Base-by-base conservation (phyloP, 2,329 filamentous ascomycete species). In the Xylariaceae sp. region DNA sequence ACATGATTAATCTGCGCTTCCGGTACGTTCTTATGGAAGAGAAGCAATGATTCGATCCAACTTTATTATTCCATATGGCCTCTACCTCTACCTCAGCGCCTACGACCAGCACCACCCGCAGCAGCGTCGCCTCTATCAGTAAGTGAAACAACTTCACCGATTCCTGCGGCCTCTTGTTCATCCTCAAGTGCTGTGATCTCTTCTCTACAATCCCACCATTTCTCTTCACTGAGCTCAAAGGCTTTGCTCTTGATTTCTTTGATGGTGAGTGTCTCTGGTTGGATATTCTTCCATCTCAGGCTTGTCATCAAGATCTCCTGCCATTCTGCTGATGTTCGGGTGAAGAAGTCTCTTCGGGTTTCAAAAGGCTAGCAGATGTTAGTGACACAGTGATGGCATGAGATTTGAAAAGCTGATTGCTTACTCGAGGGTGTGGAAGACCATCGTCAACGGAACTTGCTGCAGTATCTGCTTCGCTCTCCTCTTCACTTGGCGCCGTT, bases 151-250 rank as follows among this genome's bases (percentile, higher is more conserved):
- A 97, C 89, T 73, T 97, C 94, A 14, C 90, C 89, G 68, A 97
- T 96, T 10, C 94, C 91, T 32, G 90, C 89, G 43, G 88, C 91
- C 70, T 96, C 92, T 73, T 97, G 90, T 73, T 96, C 92, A 70
- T 96, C 92, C 71, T 99, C 94, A 63, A 97, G 70, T 6, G 83
- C 87, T 47, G 85, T 87, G 58, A 99, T 88, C 72, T 97, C 92
- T 73, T 99, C 94, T 61, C 94, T 81, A 66, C 87, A 90, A 75
- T 96, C 94, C 94, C 94, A 99, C 94, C 94, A 99, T 68, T 95
- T 96, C 72, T 91, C 88, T 70, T 99, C 94, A 38, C 91, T 91
- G 56, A 90, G 78, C 64, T 90, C 86, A 67, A 96, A 99, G 1
- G 90, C 94, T 66, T 83, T 85, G 62, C 91, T 87, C 68, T 95